These are phyloP conservation scores for Nicotiana sylvestris DNA, from an alignment of 257 asterid species.

Conservation along the genomic window DNA sequence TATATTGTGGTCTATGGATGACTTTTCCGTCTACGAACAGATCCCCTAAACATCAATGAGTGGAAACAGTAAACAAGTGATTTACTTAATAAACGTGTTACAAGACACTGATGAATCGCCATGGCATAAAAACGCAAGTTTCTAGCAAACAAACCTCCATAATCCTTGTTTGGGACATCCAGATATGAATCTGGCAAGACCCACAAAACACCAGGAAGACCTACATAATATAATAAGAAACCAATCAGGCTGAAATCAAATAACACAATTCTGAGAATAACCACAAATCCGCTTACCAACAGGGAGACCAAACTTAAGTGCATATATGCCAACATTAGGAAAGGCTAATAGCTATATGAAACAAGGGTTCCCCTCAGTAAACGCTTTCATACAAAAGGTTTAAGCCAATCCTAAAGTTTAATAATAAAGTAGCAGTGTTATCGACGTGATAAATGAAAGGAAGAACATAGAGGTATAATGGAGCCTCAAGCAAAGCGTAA, in stretches of 20 bases:
- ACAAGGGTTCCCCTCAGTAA: background rate
- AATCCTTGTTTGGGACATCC: constrained; percentile 80
- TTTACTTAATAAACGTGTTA: background rate
- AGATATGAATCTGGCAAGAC: constrained; percentile 89
- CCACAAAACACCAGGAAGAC: constrained; percentile 70
- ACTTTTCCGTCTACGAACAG: constrained; percentile 75
- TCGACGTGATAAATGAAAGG: background rate
- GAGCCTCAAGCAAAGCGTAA: background rate
- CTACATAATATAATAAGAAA: constrained; percentile 1
- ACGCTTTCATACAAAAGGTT: constrained; percentile 1
- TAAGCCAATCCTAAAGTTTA: background rate
- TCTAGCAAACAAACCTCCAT: constrained; percentile 56
- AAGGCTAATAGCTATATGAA: background rate
- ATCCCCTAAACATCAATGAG: constrained; percentile 49
- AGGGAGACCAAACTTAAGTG: background rate
- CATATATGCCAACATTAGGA: background rate
- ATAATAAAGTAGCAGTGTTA: background rate
- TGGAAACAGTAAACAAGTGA: background rate
- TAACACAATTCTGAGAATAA: background rate
- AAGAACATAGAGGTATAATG: background rate
- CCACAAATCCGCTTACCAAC: background rate
- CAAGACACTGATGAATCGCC: background rate
- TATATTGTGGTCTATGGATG: constrained; percentile 69
- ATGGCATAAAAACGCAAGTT: background rate
- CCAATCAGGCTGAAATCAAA: background rate